Conservation (phyloP, 106 monocot genomes). For the Alisma plantagoaquatica region DNA sequence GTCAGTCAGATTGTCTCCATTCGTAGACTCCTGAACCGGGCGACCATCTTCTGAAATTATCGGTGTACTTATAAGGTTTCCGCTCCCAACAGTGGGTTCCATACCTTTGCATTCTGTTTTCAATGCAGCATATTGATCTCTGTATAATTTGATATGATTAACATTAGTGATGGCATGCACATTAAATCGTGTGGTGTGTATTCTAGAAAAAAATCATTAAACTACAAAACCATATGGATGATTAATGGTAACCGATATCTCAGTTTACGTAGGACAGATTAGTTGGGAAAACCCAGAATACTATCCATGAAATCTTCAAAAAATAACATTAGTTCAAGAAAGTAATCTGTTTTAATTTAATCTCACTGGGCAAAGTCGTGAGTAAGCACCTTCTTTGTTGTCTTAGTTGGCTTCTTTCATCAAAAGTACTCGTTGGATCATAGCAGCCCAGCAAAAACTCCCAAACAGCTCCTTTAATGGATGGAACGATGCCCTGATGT, state of each 20-base stretch:
- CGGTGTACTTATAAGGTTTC: slow-evolving; percentile 42
- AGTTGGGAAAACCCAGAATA: background rate
- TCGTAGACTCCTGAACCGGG: slow-evolving; percentile 27
- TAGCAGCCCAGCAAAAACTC: slow-evolving; percentile 95
- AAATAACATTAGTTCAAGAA: background rate
- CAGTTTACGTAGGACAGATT: background rate
- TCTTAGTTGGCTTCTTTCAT: slow-evolving; percentile 63
- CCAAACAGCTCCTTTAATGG: slow-evolving; percentile 96
- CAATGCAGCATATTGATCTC: slow-evolving; percentile 41
- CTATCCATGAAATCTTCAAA: background rate
- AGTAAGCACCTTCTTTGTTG: slow-evolving; percentile 54
- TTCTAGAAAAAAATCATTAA: background rate
- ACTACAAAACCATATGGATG: background rate
- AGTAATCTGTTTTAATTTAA: no score
- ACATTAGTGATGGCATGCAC: background rate
- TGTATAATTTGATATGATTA: background rate
- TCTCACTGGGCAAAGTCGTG: no score
- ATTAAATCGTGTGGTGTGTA: background rate
- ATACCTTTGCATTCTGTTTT: slow-evolving; percentile 73
- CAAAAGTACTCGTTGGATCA: slow-evolving; percentile 80
- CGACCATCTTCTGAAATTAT: slow-evolving; percentile 73
- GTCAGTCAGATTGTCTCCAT: background rate
- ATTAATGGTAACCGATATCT: background rate
- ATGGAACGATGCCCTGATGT: slow-evolving; percentile 84
- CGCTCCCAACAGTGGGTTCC: slow-evolving; percentile 69